Conservation (phyloP, 495 filamentous ascomycete genomes). For the Penicillium lividum region DNA sequence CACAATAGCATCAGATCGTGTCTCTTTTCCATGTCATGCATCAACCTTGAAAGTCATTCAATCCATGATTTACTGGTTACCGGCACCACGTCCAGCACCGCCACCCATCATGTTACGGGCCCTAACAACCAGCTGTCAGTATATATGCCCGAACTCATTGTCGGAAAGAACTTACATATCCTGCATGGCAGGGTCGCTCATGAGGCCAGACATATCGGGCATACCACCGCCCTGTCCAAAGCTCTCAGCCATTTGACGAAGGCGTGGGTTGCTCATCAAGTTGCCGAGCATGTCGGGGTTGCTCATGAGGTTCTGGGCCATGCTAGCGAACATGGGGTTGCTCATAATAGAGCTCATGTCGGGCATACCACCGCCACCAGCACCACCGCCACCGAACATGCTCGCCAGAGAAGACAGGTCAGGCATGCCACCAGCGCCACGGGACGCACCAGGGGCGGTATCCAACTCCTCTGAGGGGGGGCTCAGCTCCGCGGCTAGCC, state of each 20-base stretch:
- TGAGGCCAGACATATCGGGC: conserved; percentile 75
- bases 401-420: conserved; percentile 71
- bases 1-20: conserved; percentile 27
- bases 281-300: conserved; percentile 89
- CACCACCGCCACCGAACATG: conserved; percentile 65
- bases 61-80: conserved; percentile 13
- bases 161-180: conserved; percentile 73
- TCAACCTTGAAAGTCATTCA: conserved; percentile 10
- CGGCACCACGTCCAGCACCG: conserved; percentile 44
- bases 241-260: conserved; percentile 72
- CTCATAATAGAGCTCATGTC: conserved; percentile 84
- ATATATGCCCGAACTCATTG: not conserved
- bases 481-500: conserved; percentile 48
- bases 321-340: conserved; percentile 95
- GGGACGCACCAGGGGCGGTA: conserved; percentile 45
- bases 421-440: conserved; percentile 70
- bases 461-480: conserved; percentile 53
- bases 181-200: conserved; percentile 88
- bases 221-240: conserved; percentile 67
- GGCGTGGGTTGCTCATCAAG: conserved; percentile 88
- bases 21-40: conserved; percentile 24
- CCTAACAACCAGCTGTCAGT: conserved; percentile 43
- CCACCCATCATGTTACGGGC: conserved; percentile 78
- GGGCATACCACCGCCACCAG: conserved; percentile 75
- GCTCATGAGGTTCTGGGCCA: conserved; percentile 96